Evolutionary conservation across 2,329 filamentous ascomycete species (phyloP), one percentile per base, ranked within the genome.

Genomic region (Coleophoma cylindrospora): DNA sequence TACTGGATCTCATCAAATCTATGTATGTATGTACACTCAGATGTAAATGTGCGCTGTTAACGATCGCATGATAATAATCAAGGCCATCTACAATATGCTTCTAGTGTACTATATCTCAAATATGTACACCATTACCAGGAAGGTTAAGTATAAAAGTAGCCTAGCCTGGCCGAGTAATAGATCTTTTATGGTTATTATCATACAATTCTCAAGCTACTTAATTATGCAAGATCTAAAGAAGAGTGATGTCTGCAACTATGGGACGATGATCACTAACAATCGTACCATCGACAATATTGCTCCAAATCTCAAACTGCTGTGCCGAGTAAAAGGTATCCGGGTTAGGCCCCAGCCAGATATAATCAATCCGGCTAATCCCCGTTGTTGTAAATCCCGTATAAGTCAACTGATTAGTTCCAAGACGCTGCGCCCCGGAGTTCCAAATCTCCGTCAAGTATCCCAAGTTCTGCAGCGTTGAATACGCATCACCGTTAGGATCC

Each of bases 331-430:
- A 10, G 6, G 7, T 22, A 9, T 43, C 17, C n/a, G 14, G 15
- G 13, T 7, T 21, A 7, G 40, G 40, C 6, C 40, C 40, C 40
- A 43, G 14, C 40, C 40, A 43, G 17, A 43, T 21, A 14, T 21
- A 43, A 21, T 43, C 40, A 14, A 43, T 43, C 13, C 40, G 40
- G 10, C 40, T 22, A 10, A 21, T 19, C 2, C 17, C 40, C 40
- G 14, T 22, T 9, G 40, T 56, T 22, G 54, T 56, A 56, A 76
- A 73, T 3, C 69, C 73, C 8, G 73, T 76, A 47, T 65, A 76
- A 6, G 74, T 76, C 27, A 65, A 61, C 50, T 66, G 54, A 45
- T 74, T 57, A 2, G 72, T 71, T 55, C 75, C 74, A 45, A 57
- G 54, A 51, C 60, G 59, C 13, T 37, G 34, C 17, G 49, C 54